Evolutionary conservation across 805 yeast species (phyloP), one percentile per base, ranked within the genome.

Genomic region (Naumovozyma castellii): DNA sequence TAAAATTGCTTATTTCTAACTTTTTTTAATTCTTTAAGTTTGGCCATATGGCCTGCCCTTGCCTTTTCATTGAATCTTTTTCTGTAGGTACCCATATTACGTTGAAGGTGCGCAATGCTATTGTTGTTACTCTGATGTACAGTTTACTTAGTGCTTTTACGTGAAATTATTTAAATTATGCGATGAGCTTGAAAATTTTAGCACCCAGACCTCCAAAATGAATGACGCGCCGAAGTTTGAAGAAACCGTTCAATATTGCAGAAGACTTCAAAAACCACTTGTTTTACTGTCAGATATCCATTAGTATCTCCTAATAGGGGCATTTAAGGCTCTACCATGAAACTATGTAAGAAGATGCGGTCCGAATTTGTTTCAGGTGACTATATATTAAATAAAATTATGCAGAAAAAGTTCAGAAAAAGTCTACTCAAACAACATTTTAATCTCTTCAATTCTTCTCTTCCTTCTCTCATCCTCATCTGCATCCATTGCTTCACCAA

Each of bases 21-120:
- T 37, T 64, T 62, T 47, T 76, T 79, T 51, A 85, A 65, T 36
- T 78, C 78, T 22, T 80, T 76, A 57, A 80, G 84, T 67, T 80
- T 84, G 20, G 86, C 78, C 52, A 85, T 78, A 72, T 82, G 81
- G 15, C 95, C 94, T 2, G 85, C 57, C 27, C 94, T 76, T 41
- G 92, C 95, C 65, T 82, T 83, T 58, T 81, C 94, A 57, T 85
- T 85, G 66, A 79, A 82, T 45, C 95, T 62, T 60, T 75, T 74
- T 49, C 92, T 72, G 57, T 84, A 84, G 45, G 81, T 82, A 42
- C 90, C 95, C 95, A 85, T 85, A 2, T 6, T 22, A 6, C 27
- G 18, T 5, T 8, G 32, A 25, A 19, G 17, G 10, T n/a, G 8
- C 13, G n/a, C 13, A 28, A 17, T 15, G 10, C 34, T 31, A 31